Evolutionary conservation across 306 rosid species (phyloP).

Genomic region (Cucumis sativus): Cucumber_9930_V3 NC_026659.2:18501-19000

Average conservation of each 20-base stretch:
- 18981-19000: not conserved
- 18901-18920: not conserved
- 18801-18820: no score
- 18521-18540: no score
- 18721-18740: not conserved
- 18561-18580: no score
- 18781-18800: not conserved
- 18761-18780: not conserved
- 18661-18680: not conserved
- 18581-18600: no score
- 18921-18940: not conserved
- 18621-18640: not conserved
- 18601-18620: no score
- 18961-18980: not conserved
- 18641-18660: not conserved
- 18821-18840: not conserved
- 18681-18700: not conserved
- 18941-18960: constrained; percentile 1
- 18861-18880: not conserved
- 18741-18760: not conserved
- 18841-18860: not conserved
- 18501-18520: no score
- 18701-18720: not conserved
- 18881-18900: not conserved
- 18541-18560: no score